These are phyloP conservation scores for Byssothecium circinans DNA, from an alignment of 2,329 filamentous ascomycete species.

Conservation along the genomic window DNA sequence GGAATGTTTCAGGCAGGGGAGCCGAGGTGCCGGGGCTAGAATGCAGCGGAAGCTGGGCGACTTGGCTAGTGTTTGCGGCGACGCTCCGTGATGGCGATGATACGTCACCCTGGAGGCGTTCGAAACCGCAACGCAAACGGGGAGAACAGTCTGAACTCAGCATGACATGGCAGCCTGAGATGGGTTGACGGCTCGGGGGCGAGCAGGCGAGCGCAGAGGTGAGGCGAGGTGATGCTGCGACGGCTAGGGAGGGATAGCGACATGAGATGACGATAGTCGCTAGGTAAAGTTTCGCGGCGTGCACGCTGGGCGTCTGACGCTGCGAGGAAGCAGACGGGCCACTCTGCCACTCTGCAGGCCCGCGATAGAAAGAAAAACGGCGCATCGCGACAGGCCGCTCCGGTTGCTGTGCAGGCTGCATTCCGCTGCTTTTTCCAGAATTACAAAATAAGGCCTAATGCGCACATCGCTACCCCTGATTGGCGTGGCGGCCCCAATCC, in stretches of 20 bases:
- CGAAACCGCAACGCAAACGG: no score
- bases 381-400: no score
- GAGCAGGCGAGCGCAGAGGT: not conserved
- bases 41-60: constrained; percentile 3
- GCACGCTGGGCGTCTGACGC: not conserved
- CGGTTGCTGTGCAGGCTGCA: constrained; percentile 3
- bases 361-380: no score
- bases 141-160: not conserved
- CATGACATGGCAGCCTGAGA: constrained; percentile 1
- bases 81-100: constrained; percentile 2
- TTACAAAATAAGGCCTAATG: constrained; percentile 4
- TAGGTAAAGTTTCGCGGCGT: not conserved
- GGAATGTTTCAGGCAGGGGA: constrained; percentile 33
- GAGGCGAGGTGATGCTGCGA: not conserved
- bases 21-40: constrained; percentile 5
- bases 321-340: no score
- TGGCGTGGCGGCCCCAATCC: not conserved
- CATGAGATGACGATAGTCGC: not conserved
- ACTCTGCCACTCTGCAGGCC: no score
- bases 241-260: not conserved
- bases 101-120: constrained; percentile 8
- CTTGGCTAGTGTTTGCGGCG: constrained; percentile 6
- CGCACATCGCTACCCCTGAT: not conserved
- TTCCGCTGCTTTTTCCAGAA: constrained; percentile 18
- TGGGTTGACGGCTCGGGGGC: not conserved